Conservation (phyloP, 2,329 filamentous ascomycete genomes). For the Penicillium brevicompactum region DNA sequence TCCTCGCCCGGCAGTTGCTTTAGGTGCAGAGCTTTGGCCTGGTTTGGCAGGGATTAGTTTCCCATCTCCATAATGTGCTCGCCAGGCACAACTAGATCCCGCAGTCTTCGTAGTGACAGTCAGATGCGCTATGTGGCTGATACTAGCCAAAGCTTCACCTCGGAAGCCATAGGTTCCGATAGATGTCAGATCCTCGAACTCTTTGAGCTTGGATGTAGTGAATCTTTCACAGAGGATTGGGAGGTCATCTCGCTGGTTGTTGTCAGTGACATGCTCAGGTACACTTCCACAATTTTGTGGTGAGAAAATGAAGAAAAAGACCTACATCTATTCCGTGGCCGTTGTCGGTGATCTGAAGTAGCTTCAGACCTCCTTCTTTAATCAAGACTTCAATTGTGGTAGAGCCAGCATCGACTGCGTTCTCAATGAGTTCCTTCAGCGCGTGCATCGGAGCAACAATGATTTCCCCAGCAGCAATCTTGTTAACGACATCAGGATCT, state of each 20-base stretch:
- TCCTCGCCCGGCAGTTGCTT: conserved; percentile 79
- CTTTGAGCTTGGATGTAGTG: conserved; percentile 92
- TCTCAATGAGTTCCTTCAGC: conserved; percentile 94
- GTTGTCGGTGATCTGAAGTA: conserved; percentile 97
- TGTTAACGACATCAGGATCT: conserved; percentile 92
- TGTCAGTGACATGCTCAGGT: conserved; percentile 9
- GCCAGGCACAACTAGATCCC: conserved; percentile 85
- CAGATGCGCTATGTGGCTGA: conserved; percentile 96
- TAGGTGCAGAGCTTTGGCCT: conserved; percentile 82
- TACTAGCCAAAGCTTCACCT: conserved; percentile 93
- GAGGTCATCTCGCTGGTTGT: conserved; percentile 77
- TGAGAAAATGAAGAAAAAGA: conserved; percentile 5
- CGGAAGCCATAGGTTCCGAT: conserved; percentile 98
- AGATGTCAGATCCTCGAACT: conserved; percentile 85
- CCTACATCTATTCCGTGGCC: conserved; percentile 89
- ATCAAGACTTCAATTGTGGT: conserved; percentile 87
- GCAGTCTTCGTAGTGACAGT: conserved; percentile 93
- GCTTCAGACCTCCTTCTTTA: conserved; percentile 92
- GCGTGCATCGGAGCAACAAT: conserved; percentile 97
- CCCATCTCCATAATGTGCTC: conserved; percentile 83
- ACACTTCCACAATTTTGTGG: background rate
- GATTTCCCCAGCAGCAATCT: conserved; percentile 97
- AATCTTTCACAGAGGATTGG: conserved; percentile 92
- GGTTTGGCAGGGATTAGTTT: conserved; percentile 81
- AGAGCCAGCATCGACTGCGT: conserved; percentile 94